Evolutionary conservation across 768 basidiomycete genomes (phyloP), one percentile per base, ranked within the genome.

Genomic region (Trametes coccinea): DNA sequence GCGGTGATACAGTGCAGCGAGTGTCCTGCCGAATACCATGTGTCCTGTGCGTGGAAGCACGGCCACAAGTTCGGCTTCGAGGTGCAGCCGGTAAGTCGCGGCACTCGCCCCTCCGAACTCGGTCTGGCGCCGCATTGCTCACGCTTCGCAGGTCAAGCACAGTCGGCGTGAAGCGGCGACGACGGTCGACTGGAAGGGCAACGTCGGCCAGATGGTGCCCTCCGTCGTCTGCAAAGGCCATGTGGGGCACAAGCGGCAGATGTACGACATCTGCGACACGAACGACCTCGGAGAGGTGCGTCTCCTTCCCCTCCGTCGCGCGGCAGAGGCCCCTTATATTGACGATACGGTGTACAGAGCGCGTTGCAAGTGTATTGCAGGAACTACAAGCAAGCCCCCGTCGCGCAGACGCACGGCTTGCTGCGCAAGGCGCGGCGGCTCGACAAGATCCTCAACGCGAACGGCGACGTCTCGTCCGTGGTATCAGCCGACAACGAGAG

Each of bases 21-120:
- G 68, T 98, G 97, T 71, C 73, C 76, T 14, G 84, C 81, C 53
- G 86, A 90, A 65, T 94, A 88, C 72, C 97, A 99, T 72, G 80
- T 88, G 7, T 88, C 92, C 0, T 99, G 97, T 72, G 97, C 93
- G 17, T 98, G 93, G 92, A 83, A 80, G 55, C 79, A 86, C 43
- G 89, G 89, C 0, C 85, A 89, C 76, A 88, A 80, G 66, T 95
- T 98, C 66, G 95, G 93, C 31, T 97, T 99, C 73, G 95, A 98
- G 76, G 84, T 98, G 43, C 89, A 89, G 68, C 82, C 88, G 39
- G 93, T 90, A 66, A 70, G 34, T 37, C 34, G 34, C 11, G 88
- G 75, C 7, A 7, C 46, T 10, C 57, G 41, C 39, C 37, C 8
- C 29, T 2, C 4, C 9, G 33, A 11, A 53, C n/a, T 33, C 47